Percentiles rank a stretch among this genome's conserved stretches.
Conservation (phyloP, 179 eudicot species). For the Gypsophila paniculata region DNA sequence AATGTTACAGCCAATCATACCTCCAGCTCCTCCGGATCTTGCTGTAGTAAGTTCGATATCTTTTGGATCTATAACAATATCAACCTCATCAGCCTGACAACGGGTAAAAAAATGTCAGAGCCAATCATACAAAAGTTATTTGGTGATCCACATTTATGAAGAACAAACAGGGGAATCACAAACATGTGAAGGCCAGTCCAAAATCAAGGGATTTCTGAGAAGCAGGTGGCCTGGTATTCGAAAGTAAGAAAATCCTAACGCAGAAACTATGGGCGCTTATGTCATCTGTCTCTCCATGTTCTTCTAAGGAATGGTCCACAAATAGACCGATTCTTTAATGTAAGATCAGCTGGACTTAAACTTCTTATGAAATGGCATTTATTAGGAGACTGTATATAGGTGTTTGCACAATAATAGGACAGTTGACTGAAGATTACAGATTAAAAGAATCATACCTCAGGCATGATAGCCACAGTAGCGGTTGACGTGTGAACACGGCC, state of each 20-base stretch:
- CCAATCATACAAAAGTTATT: slow-evolving; percentile 1
- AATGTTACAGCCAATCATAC: slow-evolving; percentile 35
- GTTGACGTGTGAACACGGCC: slow-evolving; percentile 99
- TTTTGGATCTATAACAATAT: slow-evolving; percentile 90
- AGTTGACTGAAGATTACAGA: slow-evolving; percentile 5
- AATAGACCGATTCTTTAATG: background rate
- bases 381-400: background rate
- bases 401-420: slow-evolving; percentile 1
- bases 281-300: background rate
- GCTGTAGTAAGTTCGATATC: slow-evolving; percentile 97
- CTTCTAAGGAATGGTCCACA: background rate
- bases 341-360: slow-evolving; percentile 6
- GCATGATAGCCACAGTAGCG: slow-evolving; percentile 98
- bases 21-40: slow-evolving; percentile 99
- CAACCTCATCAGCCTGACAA: slow-evolving; percentile 90
- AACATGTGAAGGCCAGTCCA: background rate
- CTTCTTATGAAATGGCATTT: background rate
- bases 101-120: background rate
- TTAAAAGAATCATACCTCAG: slow-evolving; percentile 57
- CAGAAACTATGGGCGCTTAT: background rate
- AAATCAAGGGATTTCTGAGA: background rate
- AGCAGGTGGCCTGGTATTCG: background rate
- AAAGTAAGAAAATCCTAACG: background rate
- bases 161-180: slow-evolving; percentile 2
- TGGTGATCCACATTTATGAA: background rate